A percentile compares a stretch with the other conserved stretches of the same genome.
phyloP scores from a whole-genome alignment of 202 grass and related monocot species.

The Panicum hallii region DNA sequence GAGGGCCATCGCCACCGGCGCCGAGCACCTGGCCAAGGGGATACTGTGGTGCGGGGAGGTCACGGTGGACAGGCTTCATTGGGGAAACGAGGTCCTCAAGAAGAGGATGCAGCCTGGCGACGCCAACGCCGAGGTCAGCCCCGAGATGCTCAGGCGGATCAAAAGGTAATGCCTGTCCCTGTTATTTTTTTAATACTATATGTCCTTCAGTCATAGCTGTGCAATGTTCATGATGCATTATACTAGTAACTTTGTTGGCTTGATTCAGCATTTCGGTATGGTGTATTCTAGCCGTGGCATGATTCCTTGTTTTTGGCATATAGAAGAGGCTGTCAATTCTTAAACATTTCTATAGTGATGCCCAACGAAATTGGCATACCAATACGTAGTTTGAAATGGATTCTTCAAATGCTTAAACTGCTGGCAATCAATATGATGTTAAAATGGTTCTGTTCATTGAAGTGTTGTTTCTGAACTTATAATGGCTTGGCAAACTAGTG shows the following conservation, averaged over 20 bases:
- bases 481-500: neutral
- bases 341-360: neutral
- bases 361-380: neutral
- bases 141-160: constrained; percentile 72
- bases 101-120: constrained; percentile 65
- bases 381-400: neutral
- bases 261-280: constrained; percentile 8
- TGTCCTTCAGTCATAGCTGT: no score
- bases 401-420: neutral
- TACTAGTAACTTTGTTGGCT: neutral
- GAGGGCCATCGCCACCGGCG: constrained; percentile 65
- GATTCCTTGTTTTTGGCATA: neutral
- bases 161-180: constrained; percentile 50
- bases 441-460: neutral
- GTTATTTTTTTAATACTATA: neutral
- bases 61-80: constrained; percentile 69
- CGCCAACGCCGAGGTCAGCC: constrained; percentile 61
- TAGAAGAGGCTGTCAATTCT: neutral
- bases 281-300: neutral
- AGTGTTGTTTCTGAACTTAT: neutral
- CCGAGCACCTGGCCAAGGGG: constrained; percentile 64
- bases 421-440: neutral
- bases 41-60: constrained; percentile 84
- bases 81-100: constrained; percentile 80
- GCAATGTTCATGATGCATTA: neutral